phyloP scores from a whole-genome alignment of 176 grass and related monocot species.

The Coix lacrymajobi region DNA sequence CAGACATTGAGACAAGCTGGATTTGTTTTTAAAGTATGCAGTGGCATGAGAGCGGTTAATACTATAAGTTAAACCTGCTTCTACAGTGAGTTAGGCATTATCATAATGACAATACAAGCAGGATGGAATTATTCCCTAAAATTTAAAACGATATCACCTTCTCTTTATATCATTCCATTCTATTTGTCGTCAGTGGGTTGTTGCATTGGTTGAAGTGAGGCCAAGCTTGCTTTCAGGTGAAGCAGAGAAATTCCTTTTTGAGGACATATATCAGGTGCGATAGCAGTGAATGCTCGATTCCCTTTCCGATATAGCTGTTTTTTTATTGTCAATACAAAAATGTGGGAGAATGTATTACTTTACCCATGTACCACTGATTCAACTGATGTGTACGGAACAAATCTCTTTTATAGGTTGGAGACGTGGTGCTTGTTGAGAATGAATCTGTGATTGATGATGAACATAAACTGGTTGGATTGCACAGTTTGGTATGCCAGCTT shows the following conservation, averaged over 20 bases:
- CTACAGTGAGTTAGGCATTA: neutral
- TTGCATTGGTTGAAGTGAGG: conserved; percentile 78
- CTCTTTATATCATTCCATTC: conserved; percentile 1
- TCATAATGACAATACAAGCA: neutral
- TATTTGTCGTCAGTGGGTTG: conserved; percentile 60
- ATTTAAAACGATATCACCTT: neutral
- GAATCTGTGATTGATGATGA: conserved; percentile 80
- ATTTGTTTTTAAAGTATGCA: neutral
- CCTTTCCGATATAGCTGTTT: neutral
- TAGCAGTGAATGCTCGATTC: neutral
- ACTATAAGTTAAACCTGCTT: neutral
- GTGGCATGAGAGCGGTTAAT: neutral
- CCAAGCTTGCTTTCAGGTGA: conserved; percentile 87
- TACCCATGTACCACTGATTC: neutral
- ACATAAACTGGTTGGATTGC: conserved; percentile 57
- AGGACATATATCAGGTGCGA: conserved; percentile 79
- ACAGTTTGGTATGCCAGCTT: conserved; percentile 61
- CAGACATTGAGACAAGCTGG: neutral
- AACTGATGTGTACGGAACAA: neutral
- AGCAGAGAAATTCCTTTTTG: conserved; percentile 82
- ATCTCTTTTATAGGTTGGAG: conserved; percentile 73
- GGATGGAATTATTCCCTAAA: neutral
- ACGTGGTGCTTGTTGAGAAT: conserved; percentile 93
- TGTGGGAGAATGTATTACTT: conserved; percentile 1
- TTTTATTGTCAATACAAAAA: conserved; percentile 22